Evolutionary conservation across 208 protist species (phyloP).

Genomic region (Wallacemonas sp.): DNA sequence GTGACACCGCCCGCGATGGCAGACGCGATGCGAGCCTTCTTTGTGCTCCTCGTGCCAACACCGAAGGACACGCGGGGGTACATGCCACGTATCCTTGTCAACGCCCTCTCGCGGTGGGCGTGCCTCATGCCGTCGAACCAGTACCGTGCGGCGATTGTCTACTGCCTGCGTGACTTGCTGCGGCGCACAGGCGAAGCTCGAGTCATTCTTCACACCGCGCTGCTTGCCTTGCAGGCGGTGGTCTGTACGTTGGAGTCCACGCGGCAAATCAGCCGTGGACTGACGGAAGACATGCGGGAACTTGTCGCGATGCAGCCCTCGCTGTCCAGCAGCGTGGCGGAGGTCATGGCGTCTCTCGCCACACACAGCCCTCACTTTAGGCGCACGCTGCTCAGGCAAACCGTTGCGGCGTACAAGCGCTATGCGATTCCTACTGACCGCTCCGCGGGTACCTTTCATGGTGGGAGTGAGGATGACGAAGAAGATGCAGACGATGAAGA

Average conservation of each 20-base stretch:
- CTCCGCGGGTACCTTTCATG: not conserved
- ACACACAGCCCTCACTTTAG: conserved; percentile 16
- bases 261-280: conserved; percentile 36
- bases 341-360: conserved; percentile 34
- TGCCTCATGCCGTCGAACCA: conserved; percentile 47
- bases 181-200: conserved; percentile 32
- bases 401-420: conserved; percentile 13
- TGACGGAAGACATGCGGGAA: conserved; percentile 45
- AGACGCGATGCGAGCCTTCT: conserved; percentile 51
- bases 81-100: conserved; percentile 59
- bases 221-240: conserved; percentile 44
- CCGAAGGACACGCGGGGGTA: conserved; percentile 41
- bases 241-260: conserved; percentile 47
- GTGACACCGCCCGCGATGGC: conserved; percentile 34
- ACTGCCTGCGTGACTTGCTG: conserved; percentile 47
- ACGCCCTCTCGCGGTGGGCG: conserved; percentile 54
- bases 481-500: not conserved
- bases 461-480: not conserved
- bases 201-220: conserved; percentile 50
- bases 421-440: not conserved
- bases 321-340: conserved; percentile 24
- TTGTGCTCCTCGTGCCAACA: conserved; percentile 56
- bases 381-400: conserved; percentile 6
- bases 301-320: conserved; percentile 35
- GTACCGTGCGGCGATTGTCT: conserved; percentile 44